phyloP scores from a whole-genome alignment of 768 basidiomycete species.

The Hericium rajendrae region DNA sequence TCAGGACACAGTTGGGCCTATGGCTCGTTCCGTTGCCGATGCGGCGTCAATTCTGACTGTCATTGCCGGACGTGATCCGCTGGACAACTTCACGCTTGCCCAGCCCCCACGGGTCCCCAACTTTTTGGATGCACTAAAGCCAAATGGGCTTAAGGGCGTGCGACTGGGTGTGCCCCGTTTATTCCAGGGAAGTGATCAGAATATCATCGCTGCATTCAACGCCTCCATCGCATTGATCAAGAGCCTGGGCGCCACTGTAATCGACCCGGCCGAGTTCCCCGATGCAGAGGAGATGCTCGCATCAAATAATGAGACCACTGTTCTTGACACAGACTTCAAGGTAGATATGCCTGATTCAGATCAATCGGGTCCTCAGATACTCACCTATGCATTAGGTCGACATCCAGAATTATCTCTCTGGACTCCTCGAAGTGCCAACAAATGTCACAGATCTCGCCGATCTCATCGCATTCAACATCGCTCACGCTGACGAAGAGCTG shows the following conservation, averaged over 20 bases:
- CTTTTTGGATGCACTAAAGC: conserved; percentile 42
- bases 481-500: conserved; percentile 40
- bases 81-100: conserved; percentile 31
- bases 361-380: neutral
- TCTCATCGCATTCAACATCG: conserved; percentile 48
- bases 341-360: conserved; percentile 18
- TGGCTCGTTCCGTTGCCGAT: conserved; percentile 43
- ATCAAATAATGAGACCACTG: conserved; percentile 43
- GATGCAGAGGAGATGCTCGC: conserved; percentile 38
- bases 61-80: conserved; percentile 34
- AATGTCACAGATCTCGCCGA: conserved; percentile 48
- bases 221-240: conserved; percentile 28
- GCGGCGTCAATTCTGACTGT: conserved; percentile 43
- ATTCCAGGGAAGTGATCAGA: conserved; percentile 18
- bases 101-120: conserved; percentile 44
- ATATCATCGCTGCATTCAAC: conserved; percentile 30
- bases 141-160: conserved; percentile 35
- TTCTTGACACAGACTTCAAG: conserved; percentile 50
- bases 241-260: conserved; percentile 36
- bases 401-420: conserved; percentile 39
- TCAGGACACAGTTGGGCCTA: conserved; percentile 52
- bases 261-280: conserved; percentile 55
- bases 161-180: conserved; percentile 37
- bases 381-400: conserved; percentile 30
- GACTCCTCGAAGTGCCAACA: conserved; percentile 41